phyloP scores from a whole-genome alignment of 2,329 filamentous ascomycete genomes.

The Fusarium fujikuroi region DNA sequence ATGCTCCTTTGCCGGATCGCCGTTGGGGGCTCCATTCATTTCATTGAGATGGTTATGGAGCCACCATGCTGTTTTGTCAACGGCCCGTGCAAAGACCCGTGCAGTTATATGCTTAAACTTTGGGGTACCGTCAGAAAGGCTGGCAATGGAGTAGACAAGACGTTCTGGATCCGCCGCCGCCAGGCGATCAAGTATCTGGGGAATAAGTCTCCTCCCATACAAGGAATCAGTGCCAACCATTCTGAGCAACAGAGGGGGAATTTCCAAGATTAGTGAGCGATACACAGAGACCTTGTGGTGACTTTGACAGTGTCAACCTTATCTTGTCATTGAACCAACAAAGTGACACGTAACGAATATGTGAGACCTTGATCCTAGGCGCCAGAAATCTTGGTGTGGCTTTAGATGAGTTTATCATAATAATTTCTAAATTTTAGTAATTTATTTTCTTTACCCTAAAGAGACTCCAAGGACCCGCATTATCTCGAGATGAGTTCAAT shows the following conservation, averaged over 20 bases:
- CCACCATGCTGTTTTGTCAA: slow-evolving; percentile 4
- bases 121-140: neutral
- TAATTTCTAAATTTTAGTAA: neutral
- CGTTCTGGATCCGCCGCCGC: neutral
- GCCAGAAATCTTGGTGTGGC: neutral
- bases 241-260: no score
- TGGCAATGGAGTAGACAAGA: neutral
- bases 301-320: neutral
- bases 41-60: neutral
- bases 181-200: neutral
- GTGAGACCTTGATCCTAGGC: neutral
- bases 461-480: no score
- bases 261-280: neutral
- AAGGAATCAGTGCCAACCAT: neutral
- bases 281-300: neutral
- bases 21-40: neutral
- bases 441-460: neutral
- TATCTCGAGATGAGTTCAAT: neutral
- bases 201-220: neutral
- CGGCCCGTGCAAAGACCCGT: neutral
- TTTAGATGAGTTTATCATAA: neutral
- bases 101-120: neutral
- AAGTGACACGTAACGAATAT: neutral
- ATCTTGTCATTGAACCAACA: no score
- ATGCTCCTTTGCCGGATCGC: neutral